A percentile compares a stretch with the other conserved stretches of the same genome.
phyloP scores from a whole-genome alignment of 2,329 filamentous ascomycete species.

The Amesomyces nigricolor region DNA sequence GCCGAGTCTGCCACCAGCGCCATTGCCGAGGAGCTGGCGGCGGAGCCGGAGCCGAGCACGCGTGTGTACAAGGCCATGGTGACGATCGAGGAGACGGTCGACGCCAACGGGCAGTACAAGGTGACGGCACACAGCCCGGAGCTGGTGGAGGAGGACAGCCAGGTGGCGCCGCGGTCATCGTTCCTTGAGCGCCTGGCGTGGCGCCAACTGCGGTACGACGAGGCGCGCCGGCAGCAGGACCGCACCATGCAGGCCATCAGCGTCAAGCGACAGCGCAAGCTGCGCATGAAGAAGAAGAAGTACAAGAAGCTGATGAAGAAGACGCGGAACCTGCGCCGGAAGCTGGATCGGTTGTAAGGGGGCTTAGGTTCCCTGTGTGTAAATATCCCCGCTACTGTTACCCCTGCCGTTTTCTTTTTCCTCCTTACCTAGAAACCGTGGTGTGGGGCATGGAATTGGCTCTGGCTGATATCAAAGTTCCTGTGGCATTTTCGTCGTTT shows the following conservation, averaged over 20 bases:
- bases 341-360: conserved; percentile 62
- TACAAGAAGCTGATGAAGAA: conserved; percentile 98
- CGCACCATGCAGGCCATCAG: conserved; percentile 72
- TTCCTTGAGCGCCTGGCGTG: conserved; percentile 68
- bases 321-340: conserved; percentile 82
- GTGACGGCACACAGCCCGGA: conserved; percentile 57
- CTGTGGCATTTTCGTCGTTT: conserved; percentile 2
- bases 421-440: conserved; percentile 10
- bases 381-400: conserved; percentile 18
- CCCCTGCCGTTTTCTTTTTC: conserved; percentile 6
- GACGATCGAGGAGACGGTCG: conserved; percentile 61
- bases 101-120: conserved; percentile 53
- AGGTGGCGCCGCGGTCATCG: conserved; percentile 40
- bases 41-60: conserved; percentile 40
- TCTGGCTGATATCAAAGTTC: background rate
- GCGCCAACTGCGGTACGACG: conserved; percentile 56
- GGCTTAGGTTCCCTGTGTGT: conserved; percentile 7
- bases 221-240: conserved; percentile 44
- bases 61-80: conserved; percentile 60
- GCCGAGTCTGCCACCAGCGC: conserved; percentile 27
- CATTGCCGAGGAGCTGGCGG: conserved; percentile 30
- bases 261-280: conserved; percentile 83
- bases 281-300: conserved; percentile 99
- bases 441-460: conserved; percentile 7
- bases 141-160: conserved; percentile 45